phyloP scores from a whole-genome alignment of 805 yeast species.

The Metschnikowia drakensbergensis region DNA sequence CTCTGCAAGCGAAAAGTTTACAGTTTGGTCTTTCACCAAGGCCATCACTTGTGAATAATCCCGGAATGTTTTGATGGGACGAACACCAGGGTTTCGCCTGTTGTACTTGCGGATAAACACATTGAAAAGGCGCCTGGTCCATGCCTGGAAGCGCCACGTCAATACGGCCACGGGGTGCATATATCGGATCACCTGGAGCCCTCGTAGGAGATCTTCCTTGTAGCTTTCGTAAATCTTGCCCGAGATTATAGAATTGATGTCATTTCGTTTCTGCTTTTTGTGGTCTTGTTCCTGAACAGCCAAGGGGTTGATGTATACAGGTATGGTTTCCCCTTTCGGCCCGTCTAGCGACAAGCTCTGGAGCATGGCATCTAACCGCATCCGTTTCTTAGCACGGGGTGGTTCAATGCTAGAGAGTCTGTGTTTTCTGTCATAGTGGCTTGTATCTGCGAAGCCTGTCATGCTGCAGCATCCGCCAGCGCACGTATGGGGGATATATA shows the following conservation, averaged over 20 bases:
- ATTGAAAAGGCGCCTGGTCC: constrained; percentile 37
- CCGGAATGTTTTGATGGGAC: constrained; percentile 18
- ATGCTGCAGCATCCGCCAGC: background rate
- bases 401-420: background rate
- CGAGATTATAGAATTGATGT: constrained; percentile 21
- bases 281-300: constrained; percentile 6
- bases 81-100: constrained; percentile 7
- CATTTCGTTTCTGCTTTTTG: constrained; percentile 3
- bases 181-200: constrained; percentile 23
- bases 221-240: constrained; percentile 24
- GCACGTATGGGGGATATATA: background rate
- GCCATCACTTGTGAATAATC: constrained; percentile 24
- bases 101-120: constrained; percentile 30
- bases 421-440: background rate
- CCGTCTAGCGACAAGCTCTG: constrained; percentile 21
- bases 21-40: constrained; percentile 18
- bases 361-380: constrained; percentile 30
- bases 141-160: constrained; percentile 28
- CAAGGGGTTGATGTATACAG: constrained; percentile 12
- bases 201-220: constrained; percentile 17
- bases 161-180: constrained; percentile 25
- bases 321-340: background rate
- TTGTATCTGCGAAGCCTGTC: background rate
- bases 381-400: constrained; percentile 19
- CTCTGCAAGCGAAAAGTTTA: constrained; percentile 21